phyloP scores from a whole-genome alignment of 1,139 yeast species.

The Magnusiomyces ingens region DNA sequence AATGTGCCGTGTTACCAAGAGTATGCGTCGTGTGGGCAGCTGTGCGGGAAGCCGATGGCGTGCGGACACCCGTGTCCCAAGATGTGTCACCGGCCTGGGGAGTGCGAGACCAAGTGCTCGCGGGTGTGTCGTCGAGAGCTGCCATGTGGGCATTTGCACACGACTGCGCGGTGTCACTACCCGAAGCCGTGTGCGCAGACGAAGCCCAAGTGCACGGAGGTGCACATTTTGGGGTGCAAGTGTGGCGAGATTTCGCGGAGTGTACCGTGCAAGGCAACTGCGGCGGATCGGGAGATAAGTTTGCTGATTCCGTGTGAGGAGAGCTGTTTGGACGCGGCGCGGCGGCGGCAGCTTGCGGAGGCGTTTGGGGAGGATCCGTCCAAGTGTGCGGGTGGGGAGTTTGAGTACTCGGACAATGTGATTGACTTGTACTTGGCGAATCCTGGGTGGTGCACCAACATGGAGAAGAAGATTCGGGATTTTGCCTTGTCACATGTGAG shows the following conservation, averaged over 20 bases:
- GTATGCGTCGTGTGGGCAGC: slow-evolving; percentile 63
- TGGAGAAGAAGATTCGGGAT: slow-evolving; percentile 49
- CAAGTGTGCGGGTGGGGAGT: slow-evolving; percentile 19
- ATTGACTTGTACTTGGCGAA: slow-evolving; percentile 28
- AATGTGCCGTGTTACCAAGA: slow-evolving; percentile 65
- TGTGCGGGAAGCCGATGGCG: slow-evolving; percentile 49
- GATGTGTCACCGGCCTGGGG: slow-evolving; percentile 45
- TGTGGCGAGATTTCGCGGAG: slow-evolving; percentile 13
- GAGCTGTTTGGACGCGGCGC: slow-evolving; percentile 53
- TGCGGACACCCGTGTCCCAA: slow-evolving; percentile 72
- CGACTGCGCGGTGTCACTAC: slow-evolving; percentile 53
- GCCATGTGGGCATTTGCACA: slow-evolving; percentile 64
- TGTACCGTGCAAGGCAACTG: slow-evolving; percentile 8
- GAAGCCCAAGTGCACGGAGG: slow-evolving; percentile 9
- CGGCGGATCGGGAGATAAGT: slow-evolving; percentile 7
- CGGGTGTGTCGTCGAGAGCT: slow-evolving; percentile 52
- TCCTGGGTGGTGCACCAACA: slow-evolving; percentile 29
- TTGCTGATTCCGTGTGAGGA: slow-evolving; percentile 45
- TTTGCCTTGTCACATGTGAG: neutral
- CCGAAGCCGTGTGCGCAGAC: slow-evolving; percentile 42
- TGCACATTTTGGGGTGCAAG: slow-evolving; percentile 12
- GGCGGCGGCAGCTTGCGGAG: slow-evolving; percentile 56
- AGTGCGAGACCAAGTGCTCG: slow-evolving; percentile 34
- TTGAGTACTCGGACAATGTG: slow-evolving; percentile 23
- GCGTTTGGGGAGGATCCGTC: slow-evolving; percentile 38